A percentile compares a stretch with the other conserved stretches of the same genome.
phyloP scores from a whole-genome alignment of 148 eudicot species.

The Arctostaphylos glauca region DNA sequence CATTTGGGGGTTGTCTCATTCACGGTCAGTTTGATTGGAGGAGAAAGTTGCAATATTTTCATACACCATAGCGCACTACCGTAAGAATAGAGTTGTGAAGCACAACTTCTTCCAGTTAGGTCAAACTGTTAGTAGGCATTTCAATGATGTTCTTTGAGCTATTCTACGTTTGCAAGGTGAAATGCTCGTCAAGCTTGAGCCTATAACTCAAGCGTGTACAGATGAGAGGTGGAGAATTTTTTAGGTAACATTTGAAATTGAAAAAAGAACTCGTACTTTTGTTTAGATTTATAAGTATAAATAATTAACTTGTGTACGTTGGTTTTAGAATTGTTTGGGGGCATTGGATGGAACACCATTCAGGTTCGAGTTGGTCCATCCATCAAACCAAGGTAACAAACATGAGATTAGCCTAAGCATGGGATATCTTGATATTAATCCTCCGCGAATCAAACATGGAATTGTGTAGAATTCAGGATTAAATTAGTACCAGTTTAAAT shows the following conservation, averaged over 20 bases:
- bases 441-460: too few species aligned
- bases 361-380: neutral
- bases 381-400: neutral
- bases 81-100: neutral
- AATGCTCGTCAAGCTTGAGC: neutral
- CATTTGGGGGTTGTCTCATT: neutral
- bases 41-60: neutral
- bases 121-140: neutral
- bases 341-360: neutral
- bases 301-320: too few species aligned
- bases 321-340: too few species aligned
- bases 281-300: neutral
- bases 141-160: neutral
- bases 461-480: too few species aligned
- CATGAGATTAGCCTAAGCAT: too few species aligned
- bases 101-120: neutral
- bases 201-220: neutral
- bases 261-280: neutral
- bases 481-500: too few species aligned
- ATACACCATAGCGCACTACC: neutral
- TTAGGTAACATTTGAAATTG: neutral
- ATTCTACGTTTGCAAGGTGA: neutral
- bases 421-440: too few species aligned
- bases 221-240: neutral
- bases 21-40: neutral